A percentile compares a stretch with the other conserved stretches of the same genome.
These are phyloP conservation scores for Cercophora samala DNA, from an alignment of 495 filamentous ascomycete species.

Conservation along the genomic window DNA sequence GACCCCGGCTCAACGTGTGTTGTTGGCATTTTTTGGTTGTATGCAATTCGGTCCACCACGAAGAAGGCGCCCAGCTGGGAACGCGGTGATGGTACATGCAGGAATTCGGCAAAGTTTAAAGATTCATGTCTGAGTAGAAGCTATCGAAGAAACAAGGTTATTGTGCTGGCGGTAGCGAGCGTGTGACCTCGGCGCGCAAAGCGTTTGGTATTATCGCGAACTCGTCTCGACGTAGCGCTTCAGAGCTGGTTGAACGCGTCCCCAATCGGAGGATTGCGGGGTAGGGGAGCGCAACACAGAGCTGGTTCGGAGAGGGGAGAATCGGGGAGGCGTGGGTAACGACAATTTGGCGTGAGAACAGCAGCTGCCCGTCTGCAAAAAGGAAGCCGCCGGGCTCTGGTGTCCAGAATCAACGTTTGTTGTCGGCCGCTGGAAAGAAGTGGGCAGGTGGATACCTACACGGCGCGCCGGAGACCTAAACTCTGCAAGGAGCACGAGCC, in stretches of 20 bases:
- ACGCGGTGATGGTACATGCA: neutral
- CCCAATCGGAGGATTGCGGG: conserved; percentile 5
- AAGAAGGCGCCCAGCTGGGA: neutral
- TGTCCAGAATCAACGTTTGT: neutral
- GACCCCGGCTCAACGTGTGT: conserved; percentile 49
- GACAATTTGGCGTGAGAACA: neutral
- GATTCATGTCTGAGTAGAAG: neutral
- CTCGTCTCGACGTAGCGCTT: neutral
- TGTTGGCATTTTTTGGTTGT: conserved; percentile 49
- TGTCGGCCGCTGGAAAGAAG: neutral
- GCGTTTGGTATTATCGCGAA: neutral
- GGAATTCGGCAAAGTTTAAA: conserved; percentile 5
- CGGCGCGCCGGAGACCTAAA: conserved; percentile 1
- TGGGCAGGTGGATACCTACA: conserved; percentile 2
- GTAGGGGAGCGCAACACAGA: conserved; percentile 4
- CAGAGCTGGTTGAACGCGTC: neutral
- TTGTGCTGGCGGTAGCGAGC: neutral
- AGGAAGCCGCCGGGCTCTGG: neutral
- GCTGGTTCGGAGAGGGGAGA: neutral
- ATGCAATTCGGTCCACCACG: conserved; percentile 5
- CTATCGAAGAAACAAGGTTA: neutral
- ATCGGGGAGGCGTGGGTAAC: neutral
- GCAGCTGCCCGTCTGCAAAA: conserved; percentile 7
- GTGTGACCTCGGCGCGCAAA: neutral
- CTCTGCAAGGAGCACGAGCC: conserved; percentile 13